phyloP scores from a whole-genome alignment of 805 yeast genomes.

The Metschnikowia vanudenii region DNA sequence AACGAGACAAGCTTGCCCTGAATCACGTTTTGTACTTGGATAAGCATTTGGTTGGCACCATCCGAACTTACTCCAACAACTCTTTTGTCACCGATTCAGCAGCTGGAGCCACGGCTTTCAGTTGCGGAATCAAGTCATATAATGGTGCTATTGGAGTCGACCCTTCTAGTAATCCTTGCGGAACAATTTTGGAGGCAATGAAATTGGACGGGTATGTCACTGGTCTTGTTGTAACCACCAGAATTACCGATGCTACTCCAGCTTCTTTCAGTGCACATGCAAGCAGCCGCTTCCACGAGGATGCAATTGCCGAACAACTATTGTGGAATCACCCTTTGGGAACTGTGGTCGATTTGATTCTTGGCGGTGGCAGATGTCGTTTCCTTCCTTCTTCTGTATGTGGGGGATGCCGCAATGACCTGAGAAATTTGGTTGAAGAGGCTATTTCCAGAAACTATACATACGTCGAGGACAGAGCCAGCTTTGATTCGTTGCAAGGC shows the following conservation, averaged over 20 bases:
- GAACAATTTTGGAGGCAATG: constrained; percentile 84
- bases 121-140: constrained; percentile 79
- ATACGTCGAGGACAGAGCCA: constrained; percentile 56
- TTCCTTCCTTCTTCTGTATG: constrained; percentile 52
- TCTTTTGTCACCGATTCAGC: constrained; percentile 91
- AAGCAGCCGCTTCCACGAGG: constrained; percentile 72
- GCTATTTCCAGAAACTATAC: constrained; percentile 56
- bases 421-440: constrained; percentile 61
- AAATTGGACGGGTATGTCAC: constrained; percentile 78
- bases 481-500: constrained; percentile 51
- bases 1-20: constrained; percentile 49
- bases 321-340: constrained; percentile 82
- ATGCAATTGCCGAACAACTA: constrained; percentile 83
- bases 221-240: constrained; percentile 89
- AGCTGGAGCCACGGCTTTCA: constrained; percentile 96
- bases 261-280: constrained; percentile 86
- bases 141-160: constrained; percentile 94
- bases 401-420: constrained; percentile 73
- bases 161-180: constrained; percentile 67
- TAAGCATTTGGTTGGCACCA: constrained; percentile 70
- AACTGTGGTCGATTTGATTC: constrained; percentile 72
- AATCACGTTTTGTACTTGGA: constrained; percentile 64
- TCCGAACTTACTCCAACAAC: constrained; percentile 75
- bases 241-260: constrained; percentile 94
- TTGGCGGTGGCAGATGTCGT: constrained; percentile 91